A percentile compares a stretch with the other conserved stretches of the same genome.
Conservation (phyloP, 495 filamentous ascomycete species). For the Penicilliopsis zonata region DNA sequence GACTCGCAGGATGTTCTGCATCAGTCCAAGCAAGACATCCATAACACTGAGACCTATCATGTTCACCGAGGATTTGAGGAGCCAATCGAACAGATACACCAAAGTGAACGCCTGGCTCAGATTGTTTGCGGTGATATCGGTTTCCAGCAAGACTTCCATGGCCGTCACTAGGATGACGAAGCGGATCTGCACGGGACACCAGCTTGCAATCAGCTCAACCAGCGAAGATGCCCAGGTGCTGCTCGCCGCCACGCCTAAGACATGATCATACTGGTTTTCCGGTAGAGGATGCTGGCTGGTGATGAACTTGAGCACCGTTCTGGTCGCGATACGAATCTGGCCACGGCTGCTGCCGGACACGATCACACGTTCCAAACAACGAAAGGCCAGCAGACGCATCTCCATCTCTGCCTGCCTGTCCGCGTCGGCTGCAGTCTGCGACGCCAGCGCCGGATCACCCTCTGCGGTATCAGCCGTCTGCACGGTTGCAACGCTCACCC, state of each 20-base stretch:
- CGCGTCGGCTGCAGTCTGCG: slow-evolving; percentile 65
- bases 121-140: slow-evolving; percentile 50
- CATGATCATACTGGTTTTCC: slow-evolving; percentile 12
- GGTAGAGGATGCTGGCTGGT: slow-evolving; percentile 36
- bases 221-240: slow-evolving; percentile 69
- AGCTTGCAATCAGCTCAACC: slow-evolving; percentile 62
- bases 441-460: slow-evolving; percentile 59
- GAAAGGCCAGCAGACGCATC: slow-evolving; percentile 69
- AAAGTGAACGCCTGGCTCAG: slow-evolving; percentile 60
- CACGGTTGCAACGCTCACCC: slow-evolving; percentile 70
- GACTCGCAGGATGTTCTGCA: slow-evolving; percentile 62
- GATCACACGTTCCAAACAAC: slow-evolving; percentile 72
- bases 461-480: slow-evolving; percentile 53
- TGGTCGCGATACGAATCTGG: slow-evolving; percentile 65
- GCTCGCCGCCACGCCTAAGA: slow-evolving; percentile 15
- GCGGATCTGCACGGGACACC: slow-evolving; percentile 85
- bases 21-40: slow-evolving; percentile 72
- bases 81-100: slow-evolving; percentile 59
- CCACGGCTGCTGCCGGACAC: slow-evolving; percentile 54
- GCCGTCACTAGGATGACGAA: slow-evolving; percentile 73
- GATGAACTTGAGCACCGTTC: slow-evolving; percentile 60
- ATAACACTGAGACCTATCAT: slow-evolving; percentile 90
- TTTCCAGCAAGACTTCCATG: slow-evolving; percentile 59
- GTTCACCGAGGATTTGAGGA: slow-evolving; percentile 80
- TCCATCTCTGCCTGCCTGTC: slow-evolving; percentile 80